Evolutionary conservation across 1,139 yeast species (phyloP), one percentile per base, ranked within the genome.

Genomic region (Nematodospora anomalae): DNA sequence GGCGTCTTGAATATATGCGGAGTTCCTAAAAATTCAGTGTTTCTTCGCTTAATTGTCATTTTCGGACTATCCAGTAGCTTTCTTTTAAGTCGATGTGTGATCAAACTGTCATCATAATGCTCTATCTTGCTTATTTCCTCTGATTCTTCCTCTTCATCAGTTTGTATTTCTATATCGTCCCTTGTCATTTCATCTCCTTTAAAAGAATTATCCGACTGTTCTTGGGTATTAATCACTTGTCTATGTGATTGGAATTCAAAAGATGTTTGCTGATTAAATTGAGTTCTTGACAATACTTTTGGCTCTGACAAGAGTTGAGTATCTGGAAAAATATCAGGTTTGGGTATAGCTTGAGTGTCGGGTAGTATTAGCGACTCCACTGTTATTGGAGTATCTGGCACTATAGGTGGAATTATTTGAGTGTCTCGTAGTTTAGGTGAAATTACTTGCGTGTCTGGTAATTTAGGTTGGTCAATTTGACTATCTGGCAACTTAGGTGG

Each of bases 201-300:
- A 13, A 31, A 16, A 8, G 36, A 32, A 16, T 33, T 22, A 12
- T 32, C 37, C 6, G 35, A 24, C 16, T 38, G 44, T 30, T 53
- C 57, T 39, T 53, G 57, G 6, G 57, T 52, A 37, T 49, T 49
- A 2, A 49, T 28, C 4, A 53, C 57, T 35, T 53, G 55, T 16
- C 50, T 37, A 14, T 46, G 44, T 2, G 55, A 43, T 27, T 21
- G 6, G 18, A 30, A 30, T 15, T 30, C n/a, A 16, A 16, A 9
- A 12, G 11, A 16, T 24, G 13, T 25, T 25, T 16, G 11, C n/a
- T 15, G 33, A 16, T 20, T 16, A 2, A 24, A 16, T 27, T 24
- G 37, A 12, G 37, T 30, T 11, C 29, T 29, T 4, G 16, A 10
- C 11, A 18, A 13, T 27, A 15, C 18, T n/a, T 9, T 16, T 9